These are phyloP conservation scores for Teunomyces pallodes DNA, from an alignment of 805 yeast genomes.

Conservation along the genomic window DNA sequence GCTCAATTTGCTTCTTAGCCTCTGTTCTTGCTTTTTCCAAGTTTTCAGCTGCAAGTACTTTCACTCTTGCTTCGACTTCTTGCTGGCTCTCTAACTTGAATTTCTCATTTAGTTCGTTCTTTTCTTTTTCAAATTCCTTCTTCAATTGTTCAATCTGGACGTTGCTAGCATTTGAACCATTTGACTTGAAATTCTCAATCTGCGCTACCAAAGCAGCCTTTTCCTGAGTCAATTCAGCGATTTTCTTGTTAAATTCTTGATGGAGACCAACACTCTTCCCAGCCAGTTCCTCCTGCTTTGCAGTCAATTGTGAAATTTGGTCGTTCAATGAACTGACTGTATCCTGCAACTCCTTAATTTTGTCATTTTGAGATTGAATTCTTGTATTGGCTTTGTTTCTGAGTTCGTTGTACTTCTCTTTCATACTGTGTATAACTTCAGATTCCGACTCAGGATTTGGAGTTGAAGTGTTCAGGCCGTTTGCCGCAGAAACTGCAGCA, in stretches of 20 bases:
- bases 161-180: slow-evolving; percentile 21
- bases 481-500: neutral
- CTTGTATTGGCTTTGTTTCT: slow-evolving; percentile 25
- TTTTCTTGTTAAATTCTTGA: slow-evolving; percentile 6
- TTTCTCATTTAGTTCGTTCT: slow-evolving; percentile 16
- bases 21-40: neutral
- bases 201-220: slow-evolving; percentile 11
- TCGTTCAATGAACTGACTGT: slow-evolving; percentile 20
- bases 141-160: slow-evolving; percentile 4
- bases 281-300: slow-evolving; percentile 5
- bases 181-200: slow-evolving; percentile 25
- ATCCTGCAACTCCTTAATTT: slow-evolving; percentile 25
- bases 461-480: neutral
- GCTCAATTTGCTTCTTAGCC: neutral
- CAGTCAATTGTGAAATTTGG: slow-evolving; percentile 15
- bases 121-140: slow-evolving; percentile 18
- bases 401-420: slow-evolving; percentile 29
- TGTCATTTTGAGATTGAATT: slow-evolving; percentile 22
- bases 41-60: slow-evolving; percentile 7
- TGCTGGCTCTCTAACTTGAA: slow-evolving; percentile 21
- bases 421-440: slow-evolving; percentile 26
- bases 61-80: slow-evolving; percentile 16
- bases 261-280: slow-evolving; percentile 2
- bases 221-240: slow-evolving; percentile 11
- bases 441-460: slow-evolving; percentile 5